Base-by-base conservation (phyloP, 2,329 filamentous ascomycete genomes). In the Talaromyces islandicus region DNA sequence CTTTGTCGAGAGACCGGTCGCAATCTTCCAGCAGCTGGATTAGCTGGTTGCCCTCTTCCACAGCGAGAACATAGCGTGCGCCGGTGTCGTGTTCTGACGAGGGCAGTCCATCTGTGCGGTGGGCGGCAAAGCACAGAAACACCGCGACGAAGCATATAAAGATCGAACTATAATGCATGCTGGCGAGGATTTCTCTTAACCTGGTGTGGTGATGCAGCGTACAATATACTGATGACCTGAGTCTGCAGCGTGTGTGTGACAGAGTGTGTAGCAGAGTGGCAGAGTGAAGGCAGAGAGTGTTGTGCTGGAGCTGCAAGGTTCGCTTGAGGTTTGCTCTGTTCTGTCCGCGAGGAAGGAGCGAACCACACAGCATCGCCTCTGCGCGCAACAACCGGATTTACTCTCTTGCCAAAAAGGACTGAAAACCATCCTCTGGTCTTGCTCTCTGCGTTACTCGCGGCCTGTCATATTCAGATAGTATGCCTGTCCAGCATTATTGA, bases 101-200 rank as follows among this genome's bases (percentile, higher is more conserved):
- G 10, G 41, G 11, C 24, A 41, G 17, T 41, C 57, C 51, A 21
- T 55, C n/a, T 10, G 32, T 57, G 43, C 55, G 54, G 48, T 19
- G 52, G 11, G 50, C 25, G 14, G 55, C 52, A 35, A 58, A 55
- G 59, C 59, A 58, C 6, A 61, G 24, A n/a, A 56, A 50, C 12
- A 30, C 56, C 24, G 56, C 59, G 17, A 61, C 48, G 38, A 58
- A 29, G 24, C 48, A 54, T 51, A 43, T 38, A 46, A 61, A 17
- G 38, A 55, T 25, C n/a, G 59, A 24, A 24, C 32, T 38, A 35
- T 61, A 61, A 38, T 32, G 56, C 59, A 61, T 61, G 17, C 41
- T 41, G 38, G 24, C 27, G 27, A 29, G 25, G 6, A 27, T 27
- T 6, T 3, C 7, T 29, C 17, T n/a, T 52, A 25, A 12, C 17